Evolutionary conservation across 352 stramenopile genomes (phyloP).

Genomic region (Phytophthora aleatoria): DNA sequence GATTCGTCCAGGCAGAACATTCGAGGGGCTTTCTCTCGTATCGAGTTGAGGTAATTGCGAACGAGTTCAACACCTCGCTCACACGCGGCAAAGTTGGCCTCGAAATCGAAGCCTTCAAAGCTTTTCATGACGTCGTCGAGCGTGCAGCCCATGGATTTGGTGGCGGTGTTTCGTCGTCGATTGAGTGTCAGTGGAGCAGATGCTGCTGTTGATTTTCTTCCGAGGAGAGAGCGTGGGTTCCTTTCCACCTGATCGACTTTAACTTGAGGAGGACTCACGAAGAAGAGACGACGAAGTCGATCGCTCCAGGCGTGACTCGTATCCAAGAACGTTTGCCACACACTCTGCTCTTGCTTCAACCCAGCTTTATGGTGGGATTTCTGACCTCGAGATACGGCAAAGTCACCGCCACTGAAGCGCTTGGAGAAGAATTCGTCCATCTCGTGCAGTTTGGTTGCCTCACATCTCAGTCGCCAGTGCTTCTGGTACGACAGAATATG

Average conservation of each 20-base stretch:
- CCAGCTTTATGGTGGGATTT: slow-evolving; percentile 14
- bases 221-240: slow-evolving; percentile 1
- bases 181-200: background rate
- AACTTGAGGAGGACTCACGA: slow-evolving; percentile 29
- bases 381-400: slow-evolving; percentile 21
- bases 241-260: slow-evolving; percentile 10
- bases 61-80: slow-evolving; percentile 47
- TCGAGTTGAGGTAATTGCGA: slow-evolving; percentile 39
- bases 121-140: slow-evolving; percentile 45
- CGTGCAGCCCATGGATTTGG: slow-evolving; percentile 38
- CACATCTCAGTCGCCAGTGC: slow-evolving; percentile 49
- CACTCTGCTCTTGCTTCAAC: slow-evolving; percentile 22
- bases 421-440: slow-evolving; percentile 64
- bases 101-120: slow-evolving; percentile 69
- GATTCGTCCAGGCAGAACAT: slow-evolving; percentile 48
- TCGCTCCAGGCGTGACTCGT: slow-evolving; percentile 47
- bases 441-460: slow-evolving; percentile 59
- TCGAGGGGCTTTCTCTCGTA: slow-evolving; percentile 46
- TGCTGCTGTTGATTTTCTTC: slow-evolving; percentile 12
- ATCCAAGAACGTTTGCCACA: slow-evolving; percentile 45
- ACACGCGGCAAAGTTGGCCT: slow-evolving; percentile 37
- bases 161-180: slow-evolving; percentile 8
- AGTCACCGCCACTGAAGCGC: slow-evolving; percentile 18
- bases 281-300: slow-evolving; percentile 47
- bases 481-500: slow-evolving; percentile 47